Conservation (phyloP, 2,329 filamentous ascomycete genomes). For the Aspergillus transmontanensis region DNA sequence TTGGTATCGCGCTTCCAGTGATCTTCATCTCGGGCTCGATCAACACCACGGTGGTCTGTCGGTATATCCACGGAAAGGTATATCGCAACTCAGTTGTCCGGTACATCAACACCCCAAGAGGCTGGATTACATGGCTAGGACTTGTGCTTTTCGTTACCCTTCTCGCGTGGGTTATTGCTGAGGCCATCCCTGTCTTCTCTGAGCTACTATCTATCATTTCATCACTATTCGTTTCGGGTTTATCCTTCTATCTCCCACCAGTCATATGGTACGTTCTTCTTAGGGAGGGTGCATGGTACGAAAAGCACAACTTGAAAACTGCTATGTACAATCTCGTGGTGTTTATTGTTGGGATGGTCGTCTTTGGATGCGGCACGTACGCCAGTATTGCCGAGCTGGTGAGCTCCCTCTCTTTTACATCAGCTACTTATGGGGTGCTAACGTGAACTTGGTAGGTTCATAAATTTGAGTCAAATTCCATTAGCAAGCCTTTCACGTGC, state of each 20-base stretch:
- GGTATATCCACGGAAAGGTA: constrained; percentile 23
- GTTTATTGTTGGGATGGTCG: background rate
- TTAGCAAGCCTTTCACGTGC: background rate
- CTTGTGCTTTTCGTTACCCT: constrained; percentile 18
- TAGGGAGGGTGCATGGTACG: background rate
- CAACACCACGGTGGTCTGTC: constrained; percentile 23
- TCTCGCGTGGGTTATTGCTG: constrained; percentile 23
- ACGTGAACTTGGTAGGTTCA: background rate
- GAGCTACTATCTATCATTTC: background rate
- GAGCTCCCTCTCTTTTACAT: background rate
- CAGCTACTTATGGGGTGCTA: background rate
- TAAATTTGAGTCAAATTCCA: background rate
- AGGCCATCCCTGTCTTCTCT: constrained; percentile 19
- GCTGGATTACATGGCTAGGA: constrained; percentile 22
- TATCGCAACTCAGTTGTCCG: constrained; percentile 19
- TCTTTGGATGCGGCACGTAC: constrained; percentile 1
- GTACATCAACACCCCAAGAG: constrained; percentile 20
- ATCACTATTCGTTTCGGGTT: background rate
- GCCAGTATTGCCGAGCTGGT: constrained; percentile 3
- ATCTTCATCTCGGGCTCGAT: constrained; percentile 25
- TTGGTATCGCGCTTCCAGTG: constrained; percentile 11
- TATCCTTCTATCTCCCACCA: constrained; percentile 3
- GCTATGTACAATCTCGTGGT: background rate
- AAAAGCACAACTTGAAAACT: background rate
- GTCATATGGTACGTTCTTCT: constrained; percentile 4